These are phyloP conservation scores for Gaeumannomyces sp. DNA, from an alignment of 2,329 filamentous ascomycete genomes.

Conservation along the genomic window DNA sequence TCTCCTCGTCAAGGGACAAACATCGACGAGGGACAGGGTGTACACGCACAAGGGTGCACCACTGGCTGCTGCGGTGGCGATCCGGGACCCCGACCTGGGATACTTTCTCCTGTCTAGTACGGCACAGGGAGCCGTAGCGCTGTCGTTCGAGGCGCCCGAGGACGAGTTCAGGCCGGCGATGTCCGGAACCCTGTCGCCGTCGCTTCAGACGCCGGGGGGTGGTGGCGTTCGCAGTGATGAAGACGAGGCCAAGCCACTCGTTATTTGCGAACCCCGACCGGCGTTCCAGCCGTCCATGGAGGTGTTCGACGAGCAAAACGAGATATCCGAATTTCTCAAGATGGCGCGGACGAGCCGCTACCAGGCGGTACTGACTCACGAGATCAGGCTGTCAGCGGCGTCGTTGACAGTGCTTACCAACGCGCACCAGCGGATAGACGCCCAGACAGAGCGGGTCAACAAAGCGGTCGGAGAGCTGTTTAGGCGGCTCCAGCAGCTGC, in stretches of 20 bases:
- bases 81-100: constrained; percentile 57
- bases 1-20: constrained; percentile 52
- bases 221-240: constrained; percentile 14
- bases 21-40: constrained; percentile 48
- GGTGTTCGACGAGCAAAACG: constrained; percentile 16
- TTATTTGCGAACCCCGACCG: constrained; percentile 58
- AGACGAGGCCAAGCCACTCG: constrained; percentile 36
- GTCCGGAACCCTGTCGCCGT: constrained; percentile 28
- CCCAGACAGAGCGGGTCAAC: constrained; percentile 63
- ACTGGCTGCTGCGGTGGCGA: constrained; percentile 46
- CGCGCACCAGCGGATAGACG: constrained; percentile 63
- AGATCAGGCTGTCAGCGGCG: constrained; percentile 63
- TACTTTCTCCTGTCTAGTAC: constrained; percentile 58
- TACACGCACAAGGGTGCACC: constrained; percentile 46
- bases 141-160: constrained; percentile 56
- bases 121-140: constrained; percentile 48
- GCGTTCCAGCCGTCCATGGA: constrained; percentile 43
- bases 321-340: constrained; percentile 16
- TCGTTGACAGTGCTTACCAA: constrained; percentile 67
- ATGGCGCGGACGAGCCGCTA: constrained; percentile 53
- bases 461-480: constrained; percentile 68
- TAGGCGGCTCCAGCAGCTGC: constrained; percentile 60
- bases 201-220: constrained; percentile 33
- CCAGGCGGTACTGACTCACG: constrained; percentile 53
- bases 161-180: constrained; percentile 35